These are phyloP conservation scores for Cyclotella atomus DNA, from an alignment of 108 stramenopile species.

Conservation along the genomic window DNA sequence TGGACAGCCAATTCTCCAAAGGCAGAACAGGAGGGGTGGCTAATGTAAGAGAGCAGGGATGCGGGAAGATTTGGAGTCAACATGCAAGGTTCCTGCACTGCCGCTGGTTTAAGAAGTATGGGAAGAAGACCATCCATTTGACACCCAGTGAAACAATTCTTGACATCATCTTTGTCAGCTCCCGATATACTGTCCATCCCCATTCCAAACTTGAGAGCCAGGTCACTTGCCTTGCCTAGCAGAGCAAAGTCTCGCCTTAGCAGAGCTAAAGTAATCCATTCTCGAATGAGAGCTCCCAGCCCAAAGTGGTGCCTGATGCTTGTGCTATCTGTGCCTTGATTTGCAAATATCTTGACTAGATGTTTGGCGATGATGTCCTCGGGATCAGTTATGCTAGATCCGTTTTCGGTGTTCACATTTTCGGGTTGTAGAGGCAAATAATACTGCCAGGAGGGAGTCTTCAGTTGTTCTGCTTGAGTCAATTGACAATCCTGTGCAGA, in stretches of 20 bases:
- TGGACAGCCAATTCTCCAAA: slow-evolving; percentile 18
- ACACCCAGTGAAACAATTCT: not conserved
- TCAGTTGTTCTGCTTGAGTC: no score
- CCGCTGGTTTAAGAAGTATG: slow-evolving; percentile 23
- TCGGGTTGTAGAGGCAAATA: no score
- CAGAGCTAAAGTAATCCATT: slow-evolving; percentile 48
- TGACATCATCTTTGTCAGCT: not conserved
- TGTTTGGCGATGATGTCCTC: not conserved
- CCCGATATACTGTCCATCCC: slow-evolving; percentile 48
- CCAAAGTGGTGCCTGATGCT: slow-evolving; percentile 50
- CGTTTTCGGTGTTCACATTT: not conserved
- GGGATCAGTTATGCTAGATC: not conserved
- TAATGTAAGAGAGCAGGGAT: slow-evolving; percentile 17
- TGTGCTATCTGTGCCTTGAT: not conserved
- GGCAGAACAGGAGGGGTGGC: slow-evolving; percentile 5
- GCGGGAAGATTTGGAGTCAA: slow-evolving; percentile 23
- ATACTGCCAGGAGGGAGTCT: not conserved
- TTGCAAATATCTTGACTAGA: not conserved
- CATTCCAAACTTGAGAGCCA: slow-evolving; percentile 41
- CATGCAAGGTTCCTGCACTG: not conserved
- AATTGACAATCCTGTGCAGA: no score
- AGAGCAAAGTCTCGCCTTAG: slow-evolving; percentile 38
- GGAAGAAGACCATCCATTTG: slow-evolving; percentile 33
- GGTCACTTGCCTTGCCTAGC: slow-evolving; percentile 24
- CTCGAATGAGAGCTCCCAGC: slow-evolving; percentile 34